Conservation (phyloP, 805 yeast species). For the Kluyveromyces siamensis region DNA sequence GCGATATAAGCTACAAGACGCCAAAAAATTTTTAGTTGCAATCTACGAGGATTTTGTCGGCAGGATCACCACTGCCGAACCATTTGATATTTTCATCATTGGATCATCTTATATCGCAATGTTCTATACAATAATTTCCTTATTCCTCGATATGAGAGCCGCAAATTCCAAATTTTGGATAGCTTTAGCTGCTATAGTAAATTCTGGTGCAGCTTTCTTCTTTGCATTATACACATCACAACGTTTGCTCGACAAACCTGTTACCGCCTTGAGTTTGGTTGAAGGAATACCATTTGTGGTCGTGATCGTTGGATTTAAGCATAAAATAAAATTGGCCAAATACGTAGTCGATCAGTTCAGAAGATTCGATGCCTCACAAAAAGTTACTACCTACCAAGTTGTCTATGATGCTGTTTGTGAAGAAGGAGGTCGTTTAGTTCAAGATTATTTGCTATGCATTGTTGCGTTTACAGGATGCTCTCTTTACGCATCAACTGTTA, state of each 20-base stretch:
- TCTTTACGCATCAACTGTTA: slow-evolving; percentile 53
- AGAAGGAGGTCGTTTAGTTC: slow-evolving; percentile 36
- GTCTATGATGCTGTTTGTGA: slow-evolving; percentile 29
- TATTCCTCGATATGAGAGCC: slow-evolving; percentile 66
- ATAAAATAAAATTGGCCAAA: slow-evolving; percentile 64
- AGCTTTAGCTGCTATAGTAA: slow-evolving; percentile 65
- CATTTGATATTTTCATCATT: slow-evolving; percentile 74
- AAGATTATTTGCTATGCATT: slow-evolving; percentile 70
- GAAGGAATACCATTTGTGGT: slow-evolving; percentile 94
- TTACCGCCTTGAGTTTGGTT: slow-evolving; percentile 65
- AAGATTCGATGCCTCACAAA: slow-evolving; percentile 27
- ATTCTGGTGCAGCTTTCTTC: slow-evolving; percentile 76
- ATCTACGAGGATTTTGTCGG: slow-evolving; percentile 33
- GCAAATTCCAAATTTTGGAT: slow-evolving; percentile 76
- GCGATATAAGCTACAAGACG: slow-evolving; percentile 45
- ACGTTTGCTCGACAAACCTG: slow-evolving; percentile 44
- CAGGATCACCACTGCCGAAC: slow-evolving; percentile 63
- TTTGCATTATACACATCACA: slow-evolving; percentile 64
- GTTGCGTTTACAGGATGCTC: slow-evolving; percentile 62
- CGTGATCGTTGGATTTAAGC: slow-evolving; percentile 85
- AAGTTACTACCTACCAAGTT: slow-evolving; percentile 20
- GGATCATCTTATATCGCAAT: slow-evolving; percentile 77
- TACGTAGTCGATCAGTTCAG: slow-evolving; percentile 38
- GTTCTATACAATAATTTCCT: slow-evolving; percentile 70
- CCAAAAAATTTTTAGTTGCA: slow-evolving; percentile 42